A percentile compares a stretch with the other conserved stretches of the same genome.
phyloP scores from a whole-genome alignment of 2,329 filamentous ascomycete species.

The Triangularia setosa region DNA sequence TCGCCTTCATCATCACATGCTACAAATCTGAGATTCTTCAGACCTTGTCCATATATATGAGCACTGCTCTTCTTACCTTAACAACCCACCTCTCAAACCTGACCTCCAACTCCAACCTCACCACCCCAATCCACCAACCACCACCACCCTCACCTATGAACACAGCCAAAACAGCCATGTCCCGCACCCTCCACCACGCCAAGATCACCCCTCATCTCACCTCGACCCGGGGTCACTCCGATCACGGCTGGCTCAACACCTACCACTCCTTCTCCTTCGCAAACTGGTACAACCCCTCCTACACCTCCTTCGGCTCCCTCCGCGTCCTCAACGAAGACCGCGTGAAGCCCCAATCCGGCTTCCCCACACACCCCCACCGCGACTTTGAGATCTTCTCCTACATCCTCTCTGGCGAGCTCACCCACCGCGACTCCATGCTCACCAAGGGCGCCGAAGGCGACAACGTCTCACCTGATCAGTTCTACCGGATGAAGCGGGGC shows the following conservation, averaged over 20 bases:
- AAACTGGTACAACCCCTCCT: conserved; percentile 62
- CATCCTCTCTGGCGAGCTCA: conserved; percentile 79
- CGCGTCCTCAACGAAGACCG: conserved; percentile 88
- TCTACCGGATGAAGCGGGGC: conserved; percentile 68
- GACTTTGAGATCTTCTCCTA: conserved; percentile 91
- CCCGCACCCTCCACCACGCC: conserved; percentile 60
- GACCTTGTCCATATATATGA: background rate
- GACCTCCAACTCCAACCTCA: background rate
- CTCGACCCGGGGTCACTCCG: conserved; percentile 65
- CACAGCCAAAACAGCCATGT: conserved; percentile 50
- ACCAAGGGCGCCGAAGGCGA: conserved; percentile 61
- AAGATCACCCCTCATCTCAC: conserved; percentile 74
- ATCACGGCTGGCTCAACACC: conserved; percentile 84
- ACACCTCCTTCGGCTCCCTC: conserved; percentile 68
- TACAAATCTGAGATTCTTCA: conserved; percentile 20
- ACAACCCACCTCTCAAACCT: background rate
- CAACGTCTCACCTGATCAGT: conserved; percentile 55
- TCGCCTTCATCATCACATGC: conserved; percentile 28
- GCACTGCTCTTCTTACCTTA: background rate
- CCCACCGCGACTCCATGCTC: conserved; percentile 83
- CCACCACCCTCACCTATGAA: conserved; percentile 25
- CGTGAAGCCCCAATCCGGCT: conserved; percentile 68
- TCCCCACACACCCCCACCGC: conserved; percentile 79
- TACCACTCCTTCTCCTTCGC: conserved; percentile 87
- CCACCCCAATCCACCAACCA: conserved; percentile 13